Evolutionary conservation across 208 protist genomes (phyloP), one percentile per base, ranked within the genome.

Genomic region (Trypanosoma avium): DNA sequence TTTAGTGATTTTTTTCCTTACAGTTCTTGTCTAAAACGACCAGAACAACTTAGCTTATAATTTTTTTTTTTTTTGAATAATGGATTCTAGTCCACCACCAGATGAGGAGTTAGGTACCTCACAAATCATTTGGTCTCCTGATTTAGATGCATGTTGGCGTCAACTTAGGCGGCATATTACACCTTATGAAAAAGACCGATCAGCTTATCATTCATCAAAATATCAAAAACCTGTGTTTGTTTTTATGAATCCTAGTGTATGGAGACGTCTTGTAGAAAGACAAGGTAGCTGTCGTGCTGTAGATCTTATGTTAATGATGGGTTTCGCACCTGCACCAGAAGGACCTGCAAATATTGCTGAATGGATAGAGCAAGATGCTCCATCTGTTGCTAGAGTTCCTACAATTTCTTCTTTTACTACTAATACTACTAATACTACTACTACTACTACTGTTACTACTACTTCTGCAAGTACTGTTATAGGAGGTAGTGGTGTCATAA

Each of bases 201-300:
- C 27, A n/a, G 49, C 58, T 57, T 65, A 72, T 43, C 38, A 54
- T 30, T 53, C 67, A 0, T 27, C 38, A 21, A 72, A 65, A 30
- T 65, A 65, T 30, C 67, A 64, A 29, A 72, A 59, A 9, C 67
- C 67, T 21, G 58, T 65, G 12, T 72, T 57, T 54, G 67, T 72
- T 24, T 50, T 33, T 27, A 64, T 72, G 58, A 72, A 58, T 19
- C 49, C 67, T 24, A 27, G 48, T 27, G 57, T 49, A 4, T 72
- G 67, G 67, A 46, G 42, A 5, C 56, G 56, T 1, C 19, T 72
- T 7, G 56, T 72, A 17, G 58, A 72, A 22, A 65, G 48, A 22
- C 38, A 61, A 30, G 67, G 59, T 22, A 38, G 32, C 21, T 59
- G 48, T 50, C 50, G 57, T 29, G 57, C 67, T 29, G 67, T 66